Evolutionary conservation across 2,329 filamentous ascomycete species (phyloP).

Genomic region (Aschersonia sp.): DNA sequence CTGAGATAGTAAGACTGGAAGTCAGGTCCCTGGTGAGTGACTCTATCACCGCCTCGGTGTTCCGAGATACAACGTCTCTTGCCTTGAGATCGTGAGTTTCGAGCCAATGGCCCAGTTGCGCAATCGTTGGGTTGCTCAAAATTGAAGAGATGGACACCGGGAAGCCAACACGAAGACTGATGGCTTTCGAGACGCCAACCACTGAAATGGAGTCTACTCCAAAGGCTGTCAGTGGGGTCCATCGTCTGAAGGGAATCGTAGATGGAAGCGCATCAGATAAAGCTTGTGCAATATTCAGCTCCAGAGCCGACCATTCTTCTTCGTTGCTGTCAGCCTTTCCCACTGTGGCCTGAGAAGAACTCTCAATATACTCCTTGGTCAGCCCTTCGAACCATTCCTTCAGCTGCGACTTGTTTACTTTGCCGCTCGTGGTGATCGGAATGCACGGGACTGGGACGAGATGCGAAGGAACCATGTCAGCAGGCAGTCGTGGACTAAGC

Average conservation of each 20-base stretch:
- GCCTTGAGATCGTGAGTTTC: not conserved
- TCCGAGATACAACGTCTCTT: not conserved
- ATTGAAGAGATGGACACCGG: conserved; percentile 53
- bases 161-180: conserved; percentile 31
- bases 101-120: conserved; percentile 34
- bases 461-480: conserved; percentile 68
- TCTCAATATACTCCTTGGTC: conserved; percentile 26
- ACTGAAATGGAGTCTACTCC: conserved; percentile 77
- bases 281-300: conserved; percentile 38
- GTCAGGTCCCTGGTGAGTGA: conserved; percentile 1
- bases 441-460: conserved; percentile 56
- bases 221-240: conserved; percentile 62
- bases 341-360: conserved; percentile 10
- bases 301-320: conserved; percentile 37
- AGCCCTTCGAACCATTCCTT: conserved; percentile 31
- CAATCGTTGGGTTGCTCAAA: conserved; percentile 53
- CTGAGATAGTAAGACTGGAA: conserved; percentile 1
- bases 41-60: conserved; percentile 12
- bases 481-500: conserved; percentile 43
- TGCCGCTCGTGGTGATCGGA: conserved; percentile 61
- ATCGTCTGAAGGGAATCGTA: conserved; percentile 34
- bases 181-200: conserved; percentile 48
- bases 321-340: conserved; percentile 14
- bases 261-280: conserved; percentile 37
- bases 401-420: conserved; percentile 50